Percentiles rank a stretch among this genome's conserved stretches.
Evolutionary conservation across 2,329 filamentous ascomycete genomes (phyloP).

Genomic region (Pseudogymnoascus sp.): DNA sequence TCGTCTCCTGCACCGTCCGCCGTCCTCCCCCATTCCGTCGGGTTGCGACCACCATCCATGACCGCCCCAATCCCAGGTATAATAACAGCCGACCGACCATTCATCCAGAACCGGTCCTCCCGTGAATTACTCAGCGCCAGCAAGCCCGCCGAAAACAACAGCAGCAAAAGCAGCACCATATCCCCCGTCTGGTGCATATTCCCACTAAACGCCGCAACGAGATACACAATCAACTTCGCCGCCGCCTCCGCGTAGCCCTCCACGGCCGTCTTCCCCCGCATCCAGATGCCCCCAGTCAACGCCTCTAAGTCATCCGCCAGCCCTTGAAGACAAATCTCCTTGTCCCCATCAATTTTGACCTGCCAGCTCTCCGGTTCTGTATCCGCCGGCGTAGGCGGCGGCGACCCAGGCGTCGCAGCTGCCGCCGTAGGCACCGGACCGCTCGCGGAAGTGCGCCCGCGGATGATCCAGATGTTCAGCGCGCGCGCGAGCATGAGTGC

Average conservation of each 20-base stretch:
- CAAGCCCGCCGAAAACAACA: slow-evolving; percentile 44
- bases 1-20: background rate
- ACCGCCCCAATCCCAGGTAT: background rate
- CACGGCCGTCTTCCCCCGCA: slow-evolving; percentile 40
- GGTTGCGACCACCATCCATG: background rate
- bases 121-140: slow-evolving; percentile 46
- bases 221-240: slow-evolving; percentile 49
- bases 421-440: slow-evolving; percentile 4
- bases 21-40: background rate
- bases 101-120: slow-evolving; percentile 39
- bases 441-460: slow-evolving; percentile 34
- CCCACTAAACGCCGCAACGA: slow-evolving; percentile 45
- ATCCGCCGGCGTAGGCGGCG: background rate
- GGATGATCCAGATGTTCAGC: slow-evolving; percentile 48
- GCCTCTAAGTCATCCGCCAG: slow-evolving; percentile 48
- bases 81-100: slow-evolving; percentile 37
- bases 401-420: background rate
- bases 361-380: background rate
- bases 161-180: slow-evolving; percentile 40
- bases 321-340: slow-evolving; percentile 45
- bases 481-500: slow-evolving; percentile 45
- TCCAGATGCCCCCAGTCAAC: slow-evolving; percentile 48
- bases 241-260: slow-evolving; percentile 44
- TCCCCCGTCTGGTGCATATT: slow-evolving; percentile 47
- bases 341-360: slow-evolving; percentile 43